A percentile compares a stretch with the other conserved stretches of the same genome.
Evolutionary conservation across 495 filamentous ascomycete species (phyloP).

Genomic region (Hypoxylon crocopeplum): DNA sequence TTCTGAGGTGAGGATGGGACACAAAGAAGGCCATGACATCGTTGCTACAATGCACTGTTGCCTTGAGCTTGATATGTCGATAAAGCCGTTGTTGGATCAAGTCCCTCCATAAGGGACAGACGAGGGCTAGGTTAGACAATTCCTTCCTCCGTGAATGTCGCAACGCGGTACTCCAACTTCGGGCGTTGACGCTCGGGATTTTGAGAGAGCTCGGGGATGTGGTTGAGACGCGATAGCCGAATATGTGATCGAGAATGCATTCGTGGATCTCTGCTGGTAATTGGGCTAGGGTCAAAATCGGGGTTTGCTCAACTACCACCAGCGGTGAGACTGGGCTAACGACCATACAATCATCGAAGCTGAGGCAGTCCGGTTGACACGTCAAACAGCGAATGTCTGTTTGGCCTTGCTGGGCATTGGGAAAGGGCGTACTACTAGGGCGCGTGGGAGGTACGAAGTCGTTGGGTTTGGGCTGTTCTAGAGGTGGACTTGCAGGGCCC

Average conservation of each 20-base stretch:
- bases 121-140: slow-evolving; percentile 68
- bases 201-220: slow-evolving; percentile 56
- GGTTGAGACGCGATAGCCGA: slow-evolving; percentile 67
- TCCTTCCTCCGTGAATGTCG: slow-evolving; percentile 71
- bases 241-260: slow-evolving; percentile 70
- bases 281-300: slow-evolving; percentile 55
- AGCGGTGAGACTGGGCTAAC: slow-evolving; percentile 29
- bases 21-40: slow-evolving; percentile 65
- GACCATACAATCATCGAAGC: slow-evolving; percentile 33
- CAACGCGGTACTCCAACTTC: slow-evolving; percentile 68
- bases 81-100: slow-evolving; percentile 74
- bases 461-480: slow-evolving; percentile 50
- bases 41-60: slow-evolving; percentile 63
- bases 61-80: slow-evolving; percentile 76
- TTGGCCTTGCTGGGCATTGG: slow-evolving; percentile 56
- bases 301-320: slow-evolving; percentile 28
- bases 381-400: slow-evolving; percentile 49
- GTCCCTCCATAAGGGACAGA: slow-evolving; percentile 65
- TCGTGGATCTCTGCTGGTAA: slow-evolving; percentile 76
- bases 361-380: slow-evolving; percentile 42
- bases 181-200: slow-evolving; percentile 53
- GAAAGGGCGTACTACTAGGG: slow-evolving; percentile 64
- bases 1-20: slow-evolving; percentile 61
- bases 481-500: slow-evolving; percentile 59
- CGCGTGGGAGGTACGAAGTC: slow-evolving; percentile 60